These are phyloP conservation scores for Actinomucor elegans DNA, from an alignment of 371 early-diverging fungal species.

Conservation along the genomic window DNA sequence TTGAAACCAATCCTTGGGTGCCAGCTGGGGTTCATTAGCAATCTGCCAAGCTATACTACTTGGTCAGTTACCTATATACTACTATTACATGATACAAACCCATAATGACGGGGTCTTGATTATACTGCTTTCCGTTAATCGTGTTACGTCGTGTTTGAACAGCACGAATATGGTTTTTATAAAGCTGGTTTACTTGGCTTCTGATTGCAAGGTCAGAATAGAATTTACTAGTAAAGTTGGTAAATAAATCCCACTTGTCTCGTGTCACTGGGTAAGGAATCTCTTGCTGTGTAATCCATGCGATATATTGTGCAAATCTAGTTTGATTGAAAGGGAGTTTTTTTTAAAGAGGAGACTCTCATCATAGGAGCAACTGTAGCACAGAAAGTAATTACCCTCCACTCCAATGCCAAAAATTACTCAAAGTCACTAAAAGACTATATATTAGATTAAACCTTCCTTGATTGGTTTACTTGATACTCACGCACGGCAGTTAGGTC, in stretches of 20 bases:
- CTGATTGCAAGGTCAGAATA: slow-evolving; percentile 33
- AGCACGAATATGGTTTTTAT: slow-evolving; percentile 31
- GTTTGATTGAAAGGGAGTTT: neutral
- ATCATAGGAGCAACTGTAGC: too few species aligned
- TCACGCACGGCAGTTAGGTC: slow-evolving; percentile 56
- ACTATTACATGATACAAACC: slow-evolving; percentile 16
- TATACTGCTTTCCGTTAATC: slow-evolving; percentile 37
- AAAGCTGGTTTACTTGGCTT: slow-evolving; percentile 27
- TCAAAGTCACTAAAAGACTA: slow-evolving; percentile 36
- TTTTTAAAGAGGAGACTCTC: too few species aligned
- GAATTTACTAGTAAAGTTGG: slow-evolving; percentile 33
- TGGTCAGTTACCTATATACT: too few species aligned
- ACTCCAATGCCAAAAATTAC: slow-evolving; percentile 67
- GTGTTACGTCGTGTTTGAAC: slow-evolving; percentile 37
- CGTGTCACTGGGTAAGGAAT: slow-evolving; percentile 48
- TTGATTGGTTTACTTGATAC: too few species aligned
- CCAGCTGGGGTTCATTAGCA: slow-evolving; percentile 46
- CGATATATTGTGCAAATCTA: slow-evolving; percentile 58
- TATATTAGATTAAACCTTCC: neutral
- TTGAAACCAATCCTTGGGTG: slow-evolving; percentile 47
- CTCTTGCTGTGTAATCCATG: slow-evolving; percentile 41
- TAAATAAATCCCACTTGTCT: slow-evolving; percentile 23
- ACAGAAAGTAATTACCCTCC: slow-evolving; percentile 44
- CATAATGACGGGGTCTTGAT: slow-evolving; percentile 43
- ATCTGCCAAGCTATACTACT: slow-evolving; percentile 48